Percentiles rank a stretch among this genome's conserved stretches.
phyloP scores from a whole-genome alignment of 2,329 filamentous ascomycete species.

The Neoscytalidium dimidiatum region DNA sequence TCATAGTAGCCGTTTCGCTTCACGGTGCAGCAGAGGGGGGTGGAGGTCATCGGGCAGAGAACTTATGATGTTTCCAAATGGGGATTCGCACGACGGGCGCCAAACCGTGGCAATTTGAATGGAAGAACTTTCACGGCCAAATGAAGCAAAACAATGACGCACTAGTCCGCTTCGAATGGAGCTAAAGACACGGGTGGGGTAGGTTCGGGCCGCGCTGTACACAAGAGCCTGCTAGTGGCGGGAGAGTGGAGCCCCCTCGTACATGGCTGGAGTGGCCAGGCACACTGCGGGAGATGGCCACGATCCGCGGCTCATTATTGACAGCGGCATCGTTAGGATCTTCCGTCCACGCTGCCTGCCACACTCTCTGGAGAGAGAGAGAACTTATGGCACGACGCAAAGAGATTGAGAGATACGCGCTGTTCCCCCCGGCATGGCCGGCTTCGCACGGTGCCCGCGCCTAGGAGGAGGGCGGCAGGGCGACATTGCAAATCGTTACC shows the following conservation, averaged over 20 bases:
- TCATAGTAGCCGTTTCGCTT: too few relatives aligned
- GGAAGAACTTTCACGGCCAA: neutral
- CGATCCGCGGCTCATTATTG: neutral
- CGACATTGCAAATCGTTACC: neutral
- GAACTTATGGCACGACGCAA: neutral
- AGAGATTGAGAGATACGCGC: too few relatives aligned
- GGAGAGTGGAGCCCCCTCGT: constrained; percentile 3
- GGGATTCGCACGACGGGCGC: neutral
- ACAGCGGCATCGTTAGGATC: neutral
- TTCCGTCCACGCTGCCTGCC: neutral
- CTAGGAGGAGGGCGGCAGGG: neutral
- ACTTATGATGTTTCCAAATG: neutral
- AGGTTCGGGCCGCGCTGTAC: constrained; percentile 1
- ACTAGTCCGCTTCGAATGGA: neutral
- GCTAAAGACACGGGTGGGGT: neutral
- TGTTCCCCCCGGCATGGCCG: too few relatives aligned
- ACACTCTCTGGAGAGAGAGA: too few relatives aligned
- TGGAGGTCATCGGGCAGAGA: too few relatives aligned
- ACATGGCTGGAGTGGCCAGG: neutral
- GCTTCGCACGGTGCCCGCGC: too few relatives aligned
- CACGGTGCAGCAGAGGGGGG: too few relatives aligned
- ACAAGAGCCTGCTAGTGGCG: neutral
- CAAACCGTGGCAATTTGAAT: neutral
- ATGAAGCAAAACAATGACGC: neutral
- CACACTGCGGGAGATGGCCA: neutral